Conservation (phyloP, 2,329 filamentous ascomycete species). For the Graphilbum fragrans region DNA sequence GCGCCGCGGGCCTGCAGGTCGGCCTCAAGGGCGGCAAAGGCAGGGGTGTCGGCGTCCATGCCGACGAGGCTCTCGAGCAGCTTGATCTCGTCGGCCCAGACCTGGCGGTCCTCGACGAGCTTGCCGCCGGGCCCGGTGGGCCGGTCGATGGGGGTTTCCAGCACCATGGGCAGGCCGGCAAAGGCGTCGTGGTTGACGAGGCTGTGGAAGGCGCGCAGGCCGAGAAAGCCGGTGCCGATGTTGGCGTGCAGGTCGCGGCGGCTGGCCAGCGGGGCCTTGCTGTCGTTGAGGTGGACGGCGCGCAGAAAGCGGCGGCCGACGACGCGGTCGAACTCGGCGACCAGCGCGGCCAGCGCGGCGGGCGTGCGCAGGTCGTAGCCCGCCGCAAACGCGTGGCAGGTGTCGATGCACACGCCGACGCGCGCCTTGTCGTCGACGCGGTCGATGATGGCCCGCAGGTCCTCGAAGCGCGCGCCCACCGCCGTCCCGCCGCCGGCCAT, state of each 20-base stretch:
- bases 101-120: constrained; percentile 60
- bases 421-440: constrained; percentile 68
- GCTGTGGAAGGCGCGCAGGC: constrained; percentile 80
- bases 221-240: constrained; percentile 89
- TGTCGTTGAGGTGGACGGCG: constrained; percentile 89
- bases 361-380: constrained; percentile 81
- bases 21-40: constrained; percentile 55
- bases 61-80: constrained; percentile 79
- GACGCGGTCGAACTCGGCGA: constrained; percentile 62
- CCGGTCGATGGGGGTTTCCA: constrained; percentile 88
- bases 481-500: constrained; percentile 89
- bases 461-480: constrained; percentile 74
- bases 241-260: constrained; percentile 88
- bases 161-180: constrained; percentile 72
- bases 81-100: constrained; percentile 95
- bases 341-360: constrained; percentile 57
- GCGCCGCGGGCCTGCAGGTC: constrained; percentile 56
- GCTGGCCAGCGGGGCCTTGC: constrained; percentile 75
- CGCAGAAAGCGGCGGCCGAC: constrained; percentile 72
- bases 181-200: constrained; percentile 75
- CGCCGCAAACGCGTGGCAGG: constrained; percentile 89
- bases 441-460: constrained; percentile 74
- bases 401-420: constrained; percentile 91
- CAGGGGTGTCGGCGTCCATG: constrained; percentile 63
- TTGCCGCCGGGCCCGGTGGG: constrained; percentile 52